Conservation (phyloP, 176 grass and related monocot species). For the Carex pumila region DNA sequence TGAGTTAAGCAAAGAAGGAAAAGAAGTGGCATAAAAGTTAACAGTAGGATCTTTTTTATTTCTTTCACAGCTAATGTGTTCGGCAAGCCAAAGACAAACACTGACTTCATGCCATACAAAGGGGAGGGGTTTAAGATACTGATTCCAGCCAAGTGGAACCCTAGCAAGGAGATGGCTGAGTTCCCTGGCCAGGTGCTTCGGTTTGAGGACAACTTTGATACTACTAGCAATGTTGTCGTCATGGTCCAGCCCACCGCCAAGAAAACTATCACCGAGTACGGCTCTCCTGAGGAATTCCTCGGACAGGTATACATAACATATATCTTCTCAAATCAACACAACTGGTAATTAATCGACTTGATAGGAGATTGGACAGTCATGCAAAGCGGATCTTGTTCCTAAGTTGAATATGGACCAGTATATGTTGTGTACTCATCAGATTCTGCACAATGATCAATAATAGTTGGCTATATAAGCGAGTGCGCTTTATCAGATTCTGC, state of each 20-base stretch:
- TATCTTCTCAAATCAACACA: not conserved
- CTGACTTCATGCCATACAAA: conserved; percentile 64
- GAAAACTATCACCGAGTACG: conserved; percentile 79
- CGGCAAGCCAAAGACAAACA: conserved; percentile 72
- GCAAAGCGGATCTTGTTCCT: not conserved
- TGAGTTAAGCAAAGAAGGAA: not conserved
- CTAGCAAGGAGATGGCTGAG: conserved; percentile 77
- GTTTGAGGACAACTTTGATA: conserved; percentile 96
- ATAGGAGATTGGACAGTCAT: not conserved
- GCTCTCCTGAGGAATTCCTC: conserved; percentile 71
- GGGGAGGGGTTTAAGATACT: conserved; percentile 74
- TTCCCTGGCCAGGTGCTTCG: conserved; percentile 83
- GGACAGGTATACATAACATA: conserved; percentile 30
- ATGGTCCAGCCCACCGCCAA: conserved; percentile 65
- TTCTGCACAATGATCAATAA: not conserved
- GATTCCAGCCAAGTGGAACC: conserved; percentile 94
- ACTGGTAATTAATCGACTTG: not conserved
- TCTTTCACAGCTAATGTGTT: conserved; percentile 62
- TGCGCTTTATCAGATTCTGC: not conserved
- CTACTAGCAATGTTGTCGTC: conserved; percentile 79
- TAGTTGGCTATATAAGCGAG: not conserved
- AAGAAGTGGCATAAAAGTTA: not conserved
- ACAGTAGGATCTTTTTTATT: too few species aligned
- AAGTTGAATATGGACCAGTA: not conserved
- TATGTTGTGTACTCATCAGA: not conserved